Base-by-base conservation (phyloP, 371 early-diverging fungal species). In the Mucor lusitanicus region DNA sequence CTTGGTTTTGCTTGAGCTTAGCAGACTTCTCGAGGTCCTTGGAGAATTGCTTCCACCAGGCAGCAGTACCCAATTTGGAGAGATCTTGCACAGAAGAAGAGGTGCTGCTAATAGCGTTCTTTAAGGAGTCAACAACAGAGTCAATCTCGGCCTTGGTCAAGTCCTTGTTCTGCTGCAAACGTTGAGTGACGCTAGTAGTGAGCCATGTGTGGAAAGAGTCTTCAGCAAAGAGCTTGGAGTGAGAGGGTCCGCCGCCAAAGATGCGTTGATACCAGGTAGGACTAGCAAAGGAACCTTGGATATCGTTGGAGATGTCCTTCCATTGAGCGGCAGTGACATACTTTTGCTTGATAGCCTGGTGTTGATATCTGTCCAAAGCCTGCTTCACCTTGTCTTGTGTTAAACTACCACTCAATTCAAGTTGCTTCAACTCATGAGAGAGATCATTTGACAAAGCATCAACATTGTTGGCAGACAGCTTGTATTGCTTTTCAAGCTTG, bases 371-470 rank as follows among this genome's bases (percentile, higher is more conserved):
- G 42, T 83, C 77, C n/a, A 83, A 64, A 21, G 69, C 63, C 15
- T 70, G 63, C 27, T 73, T 65, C 5, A 77, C 72, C 28, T 69
- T 62, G 0, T 80, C 79, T 8, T 69, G 68, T 6, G 79, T 71
- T 28, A 83, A 66, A 32, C 70, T 70, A 8, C 81, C 81, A 17
- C 75, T 75, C 13, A 83, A 59, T 42, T 78, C 77, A 0, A 80
- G 64, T 46, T 70, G 69, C 17, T 74, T 80, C 46, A 83, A 60
- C 13, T 64, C 65, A 50, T 78, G 81, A 21, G 69, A 67, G 9
- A 83, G 17, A n/a, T 74, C 71, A n/a, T 60, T 64, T 0, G 61
- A 44, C 2, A 83, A 27, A 7, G 28, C 71, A 21, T 80, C 61
- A 13, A 69, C 48, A 28, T 76, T 66, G 57, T 63, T 53, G 7